Evolutionary conservation across 768 basidiomycete species (phyloP).

Genomic region (Lactarius vividus): DNA sequence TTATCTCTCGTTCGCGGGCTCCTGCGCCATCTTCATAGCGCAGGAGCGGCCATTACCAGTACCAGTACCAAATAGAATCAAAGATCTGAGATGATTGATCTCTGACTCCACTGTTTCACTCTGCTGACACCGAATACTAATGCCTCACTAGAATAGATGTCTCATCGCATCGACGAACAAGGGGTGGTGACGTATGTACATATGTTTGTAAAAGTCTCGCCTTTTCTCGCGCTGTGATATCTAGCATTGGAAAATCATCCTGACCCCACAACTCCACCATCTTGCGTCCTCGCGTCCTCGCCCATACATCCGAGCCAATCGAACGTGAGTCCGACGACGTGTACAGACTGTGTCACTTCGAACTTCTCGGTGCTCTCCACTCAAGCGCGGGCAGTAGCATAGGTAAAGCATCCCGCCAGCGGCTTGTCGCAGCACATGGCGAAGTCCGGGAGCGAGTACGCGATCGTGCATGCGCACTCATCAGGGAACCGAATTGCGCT

Average conservation of each 20-base stretch:
- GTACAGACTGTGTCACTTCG: conserved; percentile 62
- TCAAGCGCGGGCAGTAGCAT: conserved; percentile 33
- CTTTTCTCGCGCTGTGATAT: neutral
- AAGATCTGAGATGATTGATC: neutral
- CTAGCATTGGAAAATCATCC: neutral
- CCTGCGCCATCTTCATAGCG: neutral
- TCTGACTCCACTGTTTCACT: no score
- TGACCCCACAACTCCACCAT: neutral
- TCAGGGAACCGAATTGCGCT: no score
- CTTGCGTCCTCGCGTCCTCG: neutral
- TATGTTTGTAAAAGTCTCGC: neutral
- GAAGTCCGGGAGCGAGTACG: no score
- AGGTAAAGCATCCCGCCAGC: no score
- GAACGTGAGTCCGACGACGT: conserved; percentile 51
- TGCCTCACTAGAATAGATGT: neutral
- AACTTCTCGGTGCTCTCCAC: conserved; percentile 48
- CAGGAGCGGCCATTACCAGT: neutral
- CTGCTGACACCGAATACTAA: no score
- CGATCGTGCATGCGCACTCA: no score
- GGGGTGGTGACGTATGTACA: neutral
- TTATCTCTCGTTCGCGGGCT: neutral
- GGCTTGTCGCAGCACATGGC: no score
- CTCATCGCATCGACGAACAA: neutral
- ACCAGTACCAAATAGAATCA: neutral
- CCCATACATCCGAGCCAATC: conserved; percentile 28